Base-by-base conservation (phyloP, 495 filamentous ascomycete genomes). In the Aspergillus baeticus region DNA sequence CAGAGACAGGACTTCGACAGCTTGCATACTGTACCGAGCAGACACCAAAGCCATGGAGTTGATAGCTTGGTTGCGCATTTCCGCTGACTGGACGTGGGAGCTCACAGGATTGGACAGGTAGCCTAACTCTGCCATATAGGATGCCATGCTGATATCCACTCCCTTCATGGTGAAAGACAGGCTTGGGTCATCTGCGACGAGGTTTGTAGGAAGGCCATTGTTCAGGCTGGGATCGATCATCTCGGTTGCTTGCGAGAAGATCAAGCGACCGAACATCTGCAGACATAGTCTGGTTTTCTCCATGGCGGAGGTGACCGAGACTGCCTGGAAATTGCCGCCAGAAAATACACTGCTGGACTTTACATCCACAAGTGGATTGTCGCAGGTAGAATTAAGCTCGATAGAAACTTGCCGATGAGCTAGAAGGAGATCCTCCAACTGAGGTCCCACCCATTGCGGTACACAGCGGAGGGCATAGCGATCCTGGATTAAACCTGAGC, bases 261-360 rank as follows among this genome's bases (percentile, higher is more conserved):
- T 63, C 58, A 89, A 67, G 34, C 76, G 73, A 18, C 84, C 85
- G 7, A 87, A 63, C 62, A 78, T 82, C 60, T 87, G 83, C 34
- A 85, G 60, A 0, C 72, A 75, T 2, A 65, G 39, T 10, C 81
- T 71, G 0, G 79, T 79, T 63, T 87, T 87, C 58, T 87, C 85
- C 78, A 84, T 86, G 10, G 85, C 81, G 5, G 83, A 82, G 0
- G 85, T 86, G n/a, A 88, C 59, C 5, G 77, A 68, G 0, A 66
- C 65, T 0, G 85, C 85, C 57, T 88, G 85, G 65, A 88, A 88
- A 63, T 88, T 88, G 39, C 77, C 80, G 15, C 84, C 84, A 41
- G 77, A 76, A 58, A 79, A 76, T 13, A 85, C 72, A 2, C 53
- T 46, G 0, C 58, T 45, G 2, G 44, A 50, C 10, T 51, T 38